Conservation (phyloP, 2,329 filamentous ascomycete genomes). For the Xylariaceae sp. region DNA sequence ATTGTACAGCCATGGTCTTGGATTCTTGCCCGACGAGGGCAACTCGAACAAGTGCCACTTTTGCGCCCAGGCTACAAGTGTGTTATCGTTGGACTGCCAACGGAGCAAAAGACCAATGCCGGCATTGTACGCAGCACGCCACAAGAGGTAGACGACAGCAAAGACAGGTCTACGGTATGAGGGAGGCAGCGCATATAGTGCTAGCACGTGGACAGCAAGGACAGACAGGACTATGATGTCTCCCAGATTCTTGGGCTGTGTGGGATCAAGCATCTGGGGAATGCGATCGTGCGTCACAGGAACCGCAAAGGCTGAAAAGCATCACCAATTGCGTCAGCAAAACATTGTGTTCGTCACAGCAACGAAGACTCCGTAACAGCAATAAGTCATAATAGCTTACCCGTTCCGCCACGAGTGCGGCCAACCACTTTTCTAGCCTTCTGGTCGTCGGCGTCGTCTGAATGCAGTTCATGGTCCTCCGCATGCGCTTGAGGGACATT, state of each 20-base stretch:
- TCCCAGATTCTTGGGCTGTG: constrained; percentile 91
- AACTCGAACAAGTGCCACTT: constrained; percentile 84
- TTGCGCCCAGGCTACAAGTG: constrained; percentile 82
- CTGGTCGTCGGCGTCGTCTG: constrained; percentile 5
- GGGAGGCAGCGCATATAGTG: constrained; percentile 70
- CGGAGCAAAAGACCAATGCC: constrained; percentile 89
- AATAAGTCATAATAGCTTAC: constrained; percentile 52
- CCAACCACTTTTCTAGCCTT: constrained; percentile 75
- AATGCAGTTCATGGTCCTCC: constrained; percentile 4
- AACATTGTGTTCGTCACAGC: neutral
- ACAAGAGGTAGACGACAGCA: constrained; percentile 82
- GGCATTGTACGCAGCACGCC: constrained; percentile 88
- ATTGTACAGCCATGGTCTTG: constrained; percentile 76
- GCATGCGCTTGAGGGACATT: constrained; percentile 16
- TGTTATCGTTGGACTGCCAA: constrained; percentile 84
- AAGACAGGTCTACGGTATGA: constrained; percentile 72
- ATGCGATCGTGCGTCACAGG: constrained; percentile 99
- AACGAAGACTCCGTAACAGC: neutral
- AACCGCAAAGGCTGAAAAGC: constrained; percentile 78
- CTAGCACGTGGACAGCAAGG: constrained; percentile 69
- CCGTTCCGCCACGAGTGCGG: constrained; percentile 83
- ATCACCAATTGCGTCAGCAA: constrained; percentile 1
- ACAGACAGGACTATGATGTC: constrained; percentile 78
- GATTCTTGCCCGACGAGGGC: constrained; percentile 76
- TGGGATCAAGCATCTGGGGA: constrained; percentile 90